phyloP scores from a whole-genome alignment of 495 filamentous ascomycete species.

The Darksidea phi region DNA sequence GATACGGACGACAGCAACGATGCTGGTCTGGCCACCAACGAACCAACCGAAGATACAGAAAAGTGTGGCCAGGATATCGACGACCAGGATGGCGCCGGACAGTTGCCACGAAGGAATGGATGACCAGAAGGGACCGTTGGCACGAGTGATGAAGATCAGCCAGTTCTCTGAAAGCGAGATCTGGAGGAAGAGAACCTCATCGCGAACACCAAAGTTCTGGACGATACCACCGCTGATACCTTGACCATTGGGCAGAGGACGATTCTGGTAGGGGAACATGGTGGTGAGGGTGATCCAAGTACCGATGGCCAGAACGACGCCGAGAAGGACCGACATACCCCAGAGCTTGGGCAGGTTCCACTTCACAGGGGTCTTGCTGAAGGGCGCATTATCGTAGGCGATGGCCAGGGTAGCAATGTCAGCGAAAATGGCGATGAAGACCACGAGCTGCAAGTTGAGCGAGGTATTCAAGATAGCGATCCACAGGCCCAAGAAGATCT shows the following conservation, averaged over 20 bases:
- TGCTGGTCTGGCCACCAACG: slow-evolving; percentile 62
- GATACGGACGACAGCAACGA: slow-evolving; percentile 77
- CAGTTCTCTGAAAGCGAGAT: slow-evolving; percentile 92
- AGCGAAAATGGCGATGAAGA: slow-evolving; percentile 92
- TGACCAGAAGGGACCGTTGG: slow-evolving; percentile 82
- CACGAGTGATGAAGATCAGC: slow-evolving; percentile 94
- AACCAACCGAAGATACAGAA: slow-evolving; percentile 85
- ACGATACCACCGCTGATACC: slow-evolving; percentile 70
- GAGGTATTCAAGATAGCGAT: slow-evolving; percentile 81
- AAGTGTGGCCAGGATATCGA: slow-evolving; percentile 78
- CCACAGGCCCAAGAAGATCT: slow-evolving; percentile 87
- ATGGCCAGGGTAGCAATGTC: slow-evolving; percentile 92
- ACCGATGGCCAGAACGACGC: slow-evolving; percentile 73
- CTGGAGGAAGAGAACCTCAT: slow-evolving; percentile 83
- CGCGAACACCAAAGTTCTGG: slow-evolving; percentile 78
- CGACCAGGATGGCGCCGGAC: slow-evolving; percentile 67
- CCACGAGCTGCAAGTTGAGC: slow-evolving; percentile 80
- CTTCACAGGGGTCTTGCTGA: slow-evolving; percentile 81
- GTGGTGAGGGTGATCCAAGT: slow-evolving; percentile 65
- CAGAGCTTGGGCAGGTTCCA: slow-evolving; percentile 93
- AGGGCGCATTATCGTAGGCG: slow-evolving; percentile 90
- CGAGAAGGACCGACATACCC: slow-evolving; percentile 84
- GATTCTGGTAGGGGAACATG: slow-evolving; percentile 40
- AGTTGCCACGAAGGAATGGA: slow-evolving; percentile 82
- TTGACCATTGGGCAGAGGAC: slow-evolving; percentile 34